Base-by-base conservation (phyloP, 129 eudicot species). In the Gnaphalium uliginosum region DNA sequence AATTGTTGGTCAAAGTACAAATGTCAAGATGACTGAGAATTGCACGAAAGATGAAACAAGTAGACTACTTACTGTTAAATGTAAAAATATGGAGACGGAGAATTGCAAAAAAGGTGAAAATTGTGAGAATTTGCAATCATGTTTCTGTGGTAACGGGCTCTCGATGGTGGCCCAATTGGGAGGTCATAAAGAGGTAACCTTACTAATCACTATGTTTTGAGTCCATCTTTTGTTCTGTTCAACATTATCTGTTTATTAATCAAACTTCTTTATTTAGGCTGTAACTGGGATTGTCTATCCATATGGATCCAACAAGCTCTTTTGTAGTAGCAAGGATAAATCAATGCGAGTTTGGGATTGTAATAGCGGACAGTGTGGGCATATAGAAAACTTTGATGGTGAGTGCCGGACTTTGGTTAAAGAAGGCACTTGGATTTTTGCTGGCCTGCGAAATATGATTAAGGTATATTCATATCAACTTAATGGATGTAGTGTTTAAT, bases 361-460 rank as follows among this genome's bases (percentile, higher is more conserved):
- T 78, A 74, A 86, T 46, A 89, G 83, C 60, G 94, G 96, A 6
- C 86, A 85, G 92, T 89, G 96, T 80, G 82, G 39, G 58, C 72
- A 50, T 41, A 70, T 82, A 17, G 46, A 85, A 21, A 62, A 76
- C 39, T 76, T 86, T 11, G 85, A 74, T 72, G 66, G 74, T 22
- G 89, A 88, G 60, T 76, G 86, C 29, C 83, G 82, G 68, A 69
- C 84, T 46, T 68, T 92, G 57, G 83, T 89, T 25, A 72, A 76
- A 54, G 89, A 92, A 81, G 90, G 92, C 74, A 76, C 85, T 54
- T 92, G 96, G 89, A 74, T 89, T 15, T 87, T 92, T 77, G 91
- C 69, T 50, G 98, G 96, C 23, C 62, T 86, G 73, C 77, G 76
- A n/a, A 71, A 87, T 79, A 81, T 62, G 73, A 76, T 89, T 29